Evolutionary conservation across 495 filamentous ascomycete genomes (phyloP).

Genomic region (Neurospora sp.): DNA sequence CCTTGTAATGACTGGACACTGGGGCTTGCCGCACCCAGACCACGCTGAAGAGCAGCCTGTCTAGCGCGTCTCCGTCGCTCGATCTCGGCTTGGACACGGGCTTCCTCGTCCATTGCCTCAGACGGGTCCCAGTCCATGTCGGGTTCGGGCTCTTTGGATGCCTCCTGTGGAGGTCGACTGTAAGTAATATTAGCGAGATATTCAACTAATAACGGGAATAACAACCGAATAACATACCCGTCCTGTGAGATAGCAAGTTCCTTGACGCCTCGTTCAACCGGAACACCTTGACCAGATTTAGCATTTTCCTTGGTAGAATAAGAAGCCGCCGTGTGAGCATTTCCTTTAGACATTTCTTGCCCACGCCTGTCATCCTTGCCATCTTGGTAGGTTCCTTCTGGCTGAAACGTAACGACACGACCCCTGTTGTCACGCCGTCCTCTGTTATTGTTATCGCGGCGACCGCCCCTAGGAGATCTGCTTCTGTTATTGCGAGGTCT

Average conservation of each 20-base stretch:
- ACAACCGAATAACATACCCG: constrained; percentile 5
- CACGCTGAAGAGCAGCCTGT: constrained; percentile 74
- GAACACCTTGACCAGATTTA: constrained; percentile 53
- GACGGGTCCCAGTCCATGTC: constrained; percentile 35
- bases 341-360: constrained; percentile 24
- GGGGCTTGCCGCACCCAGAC: constrained; percentile 62
- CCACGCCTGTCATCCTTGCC: constrained; percentile 35
- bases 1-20: constrained; percentile 68
- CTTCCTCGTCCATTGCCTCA: constrained; percentile 58
- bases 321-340: constrained; percentile 22
- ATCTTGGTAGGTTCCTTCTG: constrained; percentile 25
- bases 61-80: constrained; percentile 79
- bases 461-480: constrained; percentile 45
- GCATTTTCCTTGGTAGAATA: constrained; percentile 47
- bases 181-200: constrained; percentile 4
- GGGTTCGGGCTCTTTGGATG: constrained; percentile 13
- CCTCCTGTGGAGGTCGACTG: background rate
- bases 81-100: constrained; percentile 47
- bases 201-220: background rate
- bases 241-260: constrained; percentile 16
- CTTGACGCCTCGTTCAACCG: constrained; percentile 42
- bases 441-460: constrained; percentile 24
- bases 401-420: constrained; percentile 3
- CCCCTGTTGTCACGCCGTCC: constrained; percentile 28
- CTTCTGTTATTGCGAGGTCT: constrained; percentile 59